These are phyloP conservation scores for Fusarium palustre DNA, from an alignment of 2,329 filamentous ascomycete species.

Conservation along the genomic window DNA sequence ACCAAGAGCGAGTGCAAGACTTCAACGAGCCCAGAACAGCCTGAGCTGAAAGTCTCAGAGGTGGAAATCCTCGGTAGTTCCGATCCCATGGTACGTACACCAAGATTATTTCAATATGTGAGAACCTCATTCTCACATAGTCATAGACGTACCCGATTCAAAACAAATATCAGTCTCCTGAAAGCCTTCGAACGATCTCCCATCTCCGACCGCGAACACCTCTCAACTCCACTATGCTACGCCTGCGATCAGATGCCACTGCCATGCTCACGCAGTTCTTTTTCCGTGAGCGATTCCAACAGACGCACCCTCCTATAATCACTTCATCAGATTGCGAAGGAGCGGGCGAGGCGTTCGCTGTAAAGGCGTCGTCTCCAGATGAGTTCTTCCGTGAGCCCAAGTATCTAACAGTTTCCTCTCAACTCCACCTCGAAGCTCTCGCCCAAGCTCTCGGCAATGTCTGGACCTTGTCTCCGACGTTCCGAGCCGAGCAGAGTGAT, in stretches of 20 bases:
- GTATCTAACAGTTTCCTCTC: conserved; percentile 94
- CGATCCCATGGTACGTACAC: conserved; percentile 76
- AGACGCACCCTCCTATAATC: conserved; percentile 92
- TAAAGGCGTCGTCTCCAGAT: conserved; percentile 61
- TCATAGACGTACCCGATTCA: conserved; percentile 88
- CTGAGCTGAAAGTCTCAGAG: conserved; percentile 78
- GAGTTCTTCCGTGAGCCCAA: conserved; percentile 88
- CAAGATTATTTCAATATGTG: background rate
- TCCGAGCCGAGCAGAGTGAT: conserved; percentile 92
- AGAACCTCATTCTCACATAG: conserved; percentile 11
- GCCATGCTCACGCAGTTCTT: conserved; percentile 82
- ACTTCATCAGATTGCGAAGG: conserved; percentile 98
- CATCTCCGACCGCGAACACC: conserved; percentile 87
- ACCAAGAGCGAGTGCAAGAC: conserved; percentile 4
- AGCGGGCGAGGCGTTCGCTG: conserved; percentile 89
- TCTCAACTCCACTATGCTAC: conserved; percentile 81
- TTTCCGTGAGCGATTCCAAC: conserved; percentile 74
- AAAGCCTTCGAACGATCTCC: conserved; percentile 88
- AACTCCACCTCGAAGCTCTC: conserved; percentile 93
- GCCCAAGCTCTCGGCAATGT: conserved; percentile 89
- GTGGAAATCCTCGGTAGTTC: conserved; percentile 80
- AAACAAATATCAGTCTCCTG: conserved; percentile 92
- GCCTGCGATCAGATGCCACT: conserved; percentile 84
- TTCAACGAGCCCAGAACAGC: conserved; percentile 9
- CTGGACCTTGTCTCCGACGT: conserved; percentile 94